A percentile compares a stretch with the other conserved stretches of the same genome.
Conservation (phyloP, 805 yeast species). For the Barnettozyma californica region DNA sequence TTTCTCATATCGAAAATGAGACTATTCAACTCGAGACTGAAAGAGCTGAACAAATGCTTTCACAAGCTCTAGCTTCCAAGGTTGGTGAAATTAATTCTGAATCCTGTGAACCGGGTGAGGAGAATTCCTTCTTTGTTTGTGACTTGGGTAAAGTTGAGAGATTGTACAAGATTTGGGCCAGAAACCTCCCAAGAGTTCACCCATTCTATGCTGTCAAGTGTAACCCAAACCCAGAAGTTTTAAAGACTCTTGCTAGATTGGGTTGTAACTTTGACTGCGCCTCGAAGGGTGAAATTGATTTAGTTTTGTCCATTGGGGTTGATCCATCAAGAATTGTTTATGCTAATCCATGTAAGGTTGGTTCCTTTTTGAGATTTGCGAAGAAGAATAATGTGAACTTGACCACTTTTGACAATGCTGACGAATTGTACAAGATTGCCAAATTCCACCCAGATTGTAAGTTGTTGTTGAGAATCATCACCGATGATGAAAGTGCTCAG, state of each 20-base stretch:
- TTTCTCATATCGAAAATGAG: not conserved
- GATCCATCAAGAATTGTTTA: slow-evolving; percentile 67
- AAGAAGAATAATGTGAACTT: slow-evolving; percentile 46
- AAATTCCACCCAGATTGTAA: slow-evolving; percentile 63
- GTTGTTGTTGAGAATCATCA: slow-evolving; percentile 73
- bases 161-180: slow-evolving; percentile 59
- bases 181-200: slow-evolving; percentile 61
- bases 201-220: slow-evolving; percentile 97
- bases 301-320: slow-evolving; percentile 57
- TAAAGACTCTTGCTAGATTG: slow-evolving; percentile 48
- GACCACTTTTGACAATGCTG: slow-evolving; percentile 87
- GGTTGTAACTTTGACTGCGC: slow-evolving; percentile 93
- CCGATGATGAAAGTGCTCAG: slow-evolving; percentile 84
- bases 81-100: slow-evolving; percentile 46
- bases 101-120: slow-evolving; percentile 66
- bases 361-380: slow-evolving; percentile 74
- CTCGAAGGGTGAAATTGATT: slow-evolving; percentile 75
- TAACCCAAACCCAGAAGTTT: slow-evolving; percentile 64
- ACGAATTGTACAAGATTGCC: slow-evolving; percentile 73
- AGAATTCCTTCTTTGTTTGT: slow-evolving; percentile 83
- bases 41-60: slow-evolving; percentile 31
- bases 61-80: slow-evolving; percentile 35
- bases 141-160: slow-evolving; percentile 71
- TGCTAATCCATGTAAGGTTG: slow-evolving; percentile 93
- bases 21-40: slow-evolving; percentile 23